These are phyloP conservation scores for Strobilomyces echinocephalus DNA, from an alignment of 768 basidiomycete species.

Conservation along the genomic window DNA sequence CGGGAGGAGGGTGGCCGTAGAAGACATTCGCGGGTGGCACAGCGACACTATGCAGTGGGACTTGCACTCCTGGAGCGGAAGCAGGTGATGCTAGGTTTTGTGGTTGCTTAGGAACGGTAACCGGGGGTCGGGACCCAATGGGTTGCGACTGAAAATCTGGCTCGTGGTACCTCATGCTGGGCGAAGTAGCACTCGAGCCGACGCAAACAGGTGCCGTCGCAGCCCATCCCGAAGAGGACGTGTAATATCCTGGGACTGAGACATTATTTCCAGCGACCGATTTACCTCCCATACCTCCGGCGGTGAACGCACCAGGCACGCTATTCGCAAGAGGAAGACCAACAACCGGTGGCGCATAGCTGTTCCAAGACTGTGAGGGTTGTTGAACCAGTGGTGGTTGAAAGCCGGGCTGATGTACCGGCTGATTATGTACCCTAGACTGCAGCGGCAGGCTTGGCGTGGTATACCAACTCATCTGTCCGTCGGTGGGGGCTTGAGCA, in stretches of 20 bases:
- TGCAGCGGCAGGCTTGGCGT: slow-evolving; percentile 10
- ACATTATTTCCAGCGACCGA: neutral
- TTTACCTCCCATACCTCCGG: neutral
- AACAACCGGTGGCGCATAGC: slow-evolving; percentile 4
- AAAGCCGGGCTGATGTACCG: neutral
- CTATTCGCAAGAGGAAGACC: neutral
- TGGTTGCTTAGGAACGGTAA: slow-evolving; percentile 1
- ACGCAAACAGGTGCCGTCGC: neutral
- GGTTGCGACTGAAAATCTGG: neutral
- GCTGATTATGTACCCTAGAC: neutral
- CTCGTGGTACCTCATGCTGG: neutral
- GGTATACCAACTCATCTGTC: slow-evolving; percentile 11
- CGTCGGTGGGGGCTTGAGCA: slow-evolving; percentile 1
- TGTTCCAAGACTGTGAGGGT: slow-evolving; percentile 6
- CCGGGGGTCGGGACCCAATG: neutral
- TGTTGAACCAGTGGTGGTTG: slow-evolving; percentile 10
- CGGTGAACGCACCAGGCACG: slow-evolving; percentile 9
- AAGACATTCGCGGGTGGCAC: neutral
- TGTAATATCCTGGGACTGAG: slow-evolving; percentile 1
- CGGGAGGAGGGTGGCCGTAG: neutral
- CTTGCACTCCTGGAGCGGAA: slow-evolving; percentile 4
- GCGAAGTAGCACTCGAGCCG: neutral
- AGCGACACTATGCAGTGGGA: slow-evolving; percentile 1
- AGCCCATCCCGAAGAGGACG: neutral
- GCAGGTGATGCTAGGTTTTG: neutral